A percentile compares a stretch with the other conserved stretches of the same genome.
These are phyloP conservation scores for Pestalotiopsis fici DNA, from an alignment of 2,329 filamentous ascomycete species.

Conservation along the genomic window DNA sequence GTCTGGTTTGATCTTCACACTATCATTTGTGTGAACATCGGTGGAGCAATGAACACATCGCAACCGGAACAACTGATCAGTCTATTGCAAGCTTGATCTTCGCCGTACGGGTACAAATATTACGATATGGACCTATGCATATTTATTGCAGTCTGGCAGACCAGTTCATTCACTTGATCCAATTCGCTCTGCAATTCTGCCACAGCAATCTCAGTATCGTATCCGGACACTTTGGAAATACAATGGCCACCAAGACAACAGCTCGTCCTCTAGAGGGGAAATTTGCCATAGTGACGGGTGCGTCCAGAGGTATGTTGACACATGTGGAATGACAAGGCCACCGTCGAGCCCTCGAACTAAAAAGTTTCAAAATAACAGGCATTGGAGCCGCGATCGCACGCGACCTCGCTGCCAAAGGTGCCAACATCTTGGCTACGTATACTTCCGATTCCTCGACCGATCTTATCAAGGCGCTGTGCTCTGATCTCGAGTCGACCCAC, in stretches of 20 bases:
- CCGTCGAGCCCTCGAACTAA: background rate
- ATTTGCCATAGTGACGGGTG: constrained; percentile 11
- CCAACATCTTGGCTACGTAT: constrained; percentile 60
- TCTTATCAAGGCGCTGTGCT: constrained; percentile 46
- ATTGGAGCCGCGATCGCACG: constrained; percentile 61
- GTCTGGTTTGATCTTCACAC: too few relatives aligned
- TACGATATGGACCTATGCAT: too few relatives aligned
- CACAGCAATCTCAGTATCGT: too few relatives aligned
- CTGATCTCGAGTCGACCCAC: constrained; percentile 47
- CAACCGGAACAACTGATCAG: too few relatives aligned
- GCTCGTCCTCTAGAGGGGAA: constrained; percentile 7
- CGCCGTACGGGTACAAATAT: too few relatives aligned
- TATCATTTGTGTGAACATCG: too few relatives aligned
- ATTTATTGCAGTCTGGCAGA: too few relatives aligned
- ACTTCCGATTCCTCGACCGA: constrained; percentile 55
- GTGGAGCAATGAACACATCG: too few relatives aligned
- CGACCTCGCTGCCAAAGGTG: constrained; percentile 61
- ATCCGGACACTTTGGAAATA: too few relatives aligned
- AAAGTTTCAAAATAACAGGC: constrained; percentile 34
- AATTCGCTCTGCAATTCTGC: too few relatives aligned
- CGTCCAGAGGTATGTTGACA: constrained; percentile 9
- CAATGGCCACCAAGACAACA: background rate
- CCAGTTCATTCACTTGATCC: too few relatives aligned
- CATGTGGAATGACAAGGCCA: background rate
- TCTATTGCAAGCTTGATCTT: too few relatives aligned